Base-by-base conservation (phyloP, 2,329 filamentous ascomycete genomes). In the Calonectria pteridis region DNA sequence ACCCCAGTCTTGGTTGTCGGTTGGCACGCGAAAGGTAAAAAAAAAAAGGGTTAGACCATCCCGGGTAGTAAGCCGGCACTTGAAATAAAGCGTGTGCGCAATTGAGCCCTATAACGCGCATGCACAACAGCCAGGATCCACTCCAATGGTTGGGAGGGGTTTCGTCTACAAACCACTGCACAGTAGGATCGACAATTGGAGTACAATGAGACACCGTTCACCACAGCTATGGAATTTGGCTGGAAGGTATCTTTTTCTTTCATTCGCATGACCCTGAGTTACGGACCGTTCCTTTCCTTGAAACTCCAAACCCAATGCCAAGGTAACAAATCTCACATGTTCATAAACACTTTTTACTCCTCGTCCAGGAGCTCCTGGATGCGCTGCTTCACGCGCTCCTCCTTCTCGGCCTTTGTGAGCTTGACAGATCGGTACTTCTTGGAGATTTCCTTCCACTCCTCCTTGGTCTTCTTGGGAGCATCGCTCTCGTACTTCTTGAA, bases 361-460 rank as follows among this genome's bases (percentile, higher is more conserved):
- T 90, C 86, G 75, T 87, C 88, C 82, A 90, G 91, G 84, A 98
- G 90, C 88, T 94, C 91, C 85, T 94, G 92, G 89, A 99, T 99
- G 92, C 94, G 97, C 86, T 93, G 92, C 93, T 97, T 92, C 87
- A 99, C 92, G 81, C 93, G 91, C 87, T 93, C 90, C 86, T 93
- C 88, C 90, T 93, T 95, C 94, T 98, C 89, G 70, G 91, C 95
- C 90, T 93, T 93, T 87, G 91, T 93, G 81, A 95, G 91, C 93
- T 98, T 98, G 83, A 83, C 82, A 82, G 88, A 87, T 87, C 89
- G 92, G 94, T 92, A 95, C 93, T 98, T 98, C 91, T 95, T 92
- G 86, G 94, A 95, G 92, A 98, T 95, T 80, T 91, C 91, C 94
- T 98, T 98, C 94, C 94, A 97, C 90, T 98, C 92, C 78, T 96